Conservation (phyloP, 345 rosid genomes). For the Euclidium syriacum region DNA sequence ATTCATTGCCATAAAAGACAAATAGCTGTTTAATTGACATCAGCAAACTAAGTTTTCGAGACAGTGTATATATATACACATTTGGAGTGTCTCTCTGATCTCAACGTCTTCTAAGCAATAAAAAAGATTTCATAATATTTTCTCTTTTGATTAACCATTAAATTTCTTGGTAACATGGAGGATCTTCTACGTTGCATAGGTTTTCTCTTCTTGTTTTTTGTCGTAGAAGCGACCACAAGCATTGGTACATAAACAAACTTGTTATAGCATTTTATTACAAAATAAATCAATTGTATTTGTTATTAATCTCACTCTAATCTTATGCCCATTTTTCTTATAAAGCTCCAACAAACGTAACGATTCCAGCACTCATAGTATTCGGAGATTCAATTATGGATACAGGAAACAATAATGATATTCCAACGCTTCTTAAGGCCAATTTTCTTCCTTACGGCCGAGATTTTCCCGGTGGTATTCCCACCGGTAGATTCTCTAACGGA, state of each 20-base stretch:
- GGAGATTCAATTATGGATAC: slow-evolving; percentile 34
- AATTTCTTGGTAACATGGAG: slow-evolving; percentile 6
- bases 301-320: background rate
- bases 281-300: background rate
- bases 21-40: too few species aligned
- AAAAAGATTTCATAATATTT: background rate
- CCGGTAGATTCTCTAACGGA: slow-evolving; percentile 28
- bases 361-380: slow-evolving; percentile 27
- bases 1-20: too few species aligned
- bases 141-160: background rate
- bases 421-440: slow-evolving; percentile 10
- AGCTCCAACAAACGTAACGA: background rate
- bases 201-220: background rate
- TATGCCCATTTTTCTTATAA: background rate
- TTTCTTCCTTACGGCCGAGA: slow-evolving; percentile 21
- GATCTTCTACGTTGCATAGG: background rate
- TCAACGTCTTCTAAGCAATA: slow-evolving; percentile 2
- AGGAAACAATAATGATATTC: slow-evolving; percentile 22
- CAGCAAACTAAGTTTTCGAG: too few species aligned
- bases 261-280: background rate
- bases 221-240: background rate
- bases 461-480: slow-evolving; percentile 12
- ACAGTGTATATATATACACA: background rate
- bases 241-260: slow-evolving; percentile 3
- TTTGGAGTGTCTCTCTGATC: background rate